Base-by-base conservation (phyloP, 192 early-diverging fungal genomes). In the Mortierella antarctica region DNA sequence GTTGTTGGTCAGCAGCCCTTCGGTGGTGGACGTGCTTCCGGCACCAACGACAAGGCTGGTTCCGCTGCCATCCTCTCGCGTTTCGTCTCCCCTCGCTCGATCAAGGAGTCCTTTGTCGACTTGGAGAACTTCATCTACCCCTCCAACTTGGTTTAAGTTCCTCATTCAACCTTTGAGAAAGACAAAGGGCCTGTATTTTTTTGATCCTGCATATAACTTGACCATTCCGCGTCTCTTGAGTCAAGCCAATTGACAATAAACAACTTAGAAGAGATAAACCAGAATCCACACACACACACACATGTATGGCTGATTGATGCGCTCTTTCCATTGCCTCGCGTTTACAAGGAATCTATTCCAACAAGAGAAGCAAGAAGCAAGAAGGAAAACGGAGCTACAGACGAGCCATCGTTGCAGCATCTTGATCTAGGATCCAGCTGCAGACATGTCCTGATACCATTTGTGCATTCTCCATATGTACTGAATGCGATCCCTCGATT, bases 21-120 rank as follows among this genome's bases (percentile, higher is more conserved):
- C 82, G 97, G 97, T 73, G 97, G 97, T 72, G 91, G 90, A 71
- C 91, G 96, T 71, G 93, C 89, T 17, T 96, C 95, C 14, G 97
- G 97, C 55, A 99, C 97, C n/a, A 99, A 99, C 81, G 97, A 99
- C 80, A 99, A 99, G 90, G 96, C 96, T n/a, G 97, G 97, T 57
- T 88, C 89, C 87, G 89, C 90, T 41, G 86, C 84, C 11, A 82
- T 93, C 65, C 83, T 97, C 49, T 89, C 93, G 64, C 92, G 97
- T 72, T 99, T 96, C 83, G 89, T 96, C 44, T 96, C 95, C 44
- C 92, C 95, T 15, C 95, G 97, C 69, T 92, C 96, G 8, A 94
- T 98, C 88, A 99, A 99, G 90, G 97, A 99, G 84, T 93, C 88
- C 70, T 96, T 98, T 89, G 86, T 96, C 41, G 92, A 94, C 7